Base-by-base conservation (phyloP, 164 flowering plant species). In the Nymphaea thermarum region DNA sequence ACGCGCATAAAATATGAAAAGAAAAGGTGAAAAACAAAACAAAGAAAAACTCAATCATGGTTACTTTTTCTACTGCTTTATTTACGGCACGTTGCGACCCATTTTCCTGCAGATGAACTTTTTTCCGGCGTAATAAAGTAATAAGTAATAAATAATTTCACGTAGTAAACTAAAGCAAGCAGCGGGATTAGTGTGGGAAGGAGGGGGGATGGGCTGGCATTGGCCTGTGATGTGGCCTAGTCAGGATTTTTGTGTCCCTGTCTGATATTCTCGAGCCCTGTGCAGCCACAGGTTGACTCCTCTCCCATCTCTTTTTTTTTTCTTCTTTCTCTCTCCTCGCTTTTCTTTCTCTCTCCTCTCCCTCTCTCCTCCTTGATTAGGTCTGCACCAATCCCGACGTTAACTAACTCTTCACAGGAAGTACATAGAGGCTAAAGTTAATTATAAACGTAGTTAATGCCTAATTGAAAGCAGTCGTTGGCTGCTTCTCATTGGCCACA, bases 231-330 rank as follows among this genome's bases (percentile, higher is more conserved):
- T 76, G 72, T 64, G 79, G 44, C 82, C 71, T 75, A 75, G 73
- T 77, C 77, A 79, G 82, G 79, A 83, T 75, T 76, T 78, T 79
- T 73, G 79, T 76, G 82, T 76, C 79, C 53, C 44, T 67, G 67
- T 72, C 79, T 74, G 73, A 77, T 77, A 73, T 70, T 81, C 86
- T 83, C 80, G 84, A 83, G 86, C 86, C 86, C 80, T 72, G 86
- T 43, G 86, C 81, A 11, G 44, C 76, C 70, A 70, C 65, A 59
- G 65, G 80, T 77, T 77, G 78, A 75, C 77, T 64, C 73, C 47
- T 53, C 67, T 45, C 63, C 57, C 64, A 41, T 65, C 25, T n/a
- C 17, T 42, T 67, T 17, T 47, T 60, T 42, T 18, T 64, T 65
- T 14, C 15, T 62, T 55, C 62, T 55, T 43, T 25, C 67, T 60